Conservation (phyloP, 1,284 basidiomycete species). For the Microbotryomycetes sp. region DNA sequence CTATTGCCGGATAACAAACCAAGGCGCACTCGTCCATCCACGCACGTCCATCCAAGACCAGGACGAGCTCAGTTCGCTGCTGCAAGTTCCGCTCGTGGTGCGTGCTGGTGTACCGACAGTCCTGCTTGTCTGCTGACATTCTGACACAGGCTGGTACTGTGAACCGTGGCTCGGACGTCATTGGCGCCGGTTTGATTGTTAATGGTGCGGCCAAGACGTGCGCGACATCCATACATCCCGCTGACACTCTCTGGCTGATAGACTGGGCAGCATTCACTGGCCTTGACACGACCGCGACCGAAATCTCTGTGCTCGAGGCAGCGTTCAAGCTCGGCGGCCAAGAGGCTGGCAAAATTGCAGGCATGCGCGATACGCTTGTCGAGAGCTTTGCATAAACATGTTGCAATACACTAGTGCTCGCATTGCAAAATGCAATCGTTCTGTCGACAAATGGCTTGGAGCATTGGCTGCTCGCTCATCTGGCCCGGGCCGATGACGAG, state of each 20-base stretch:
- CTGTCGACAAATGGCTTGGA: neutral
- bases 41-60: slow-evolving; percentile 95
- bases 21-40: slow-evolving; percentile 95
- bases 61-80: slow-evolving; percentile 88
- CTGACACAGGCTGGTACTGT: slow-evolving; percentile 81
- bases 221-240: no score
- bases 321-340: slow-evolving; percentile 58
- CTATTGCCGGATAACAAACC: slow-evolving; percentile 90
- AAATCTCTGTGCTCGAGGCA: slow-evolving; percentile 96
- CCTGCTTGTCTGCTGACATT: neutral
- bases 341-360: slow-evolving; percentile 29
- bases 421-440: no score
- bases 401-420: neutral
- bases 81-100: slow-evolving; percentile 92
- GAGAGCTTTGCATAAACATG: slow-evolving; percentile 30
- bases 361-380: slow-evolving; percentile 36
- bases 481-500: neutral
- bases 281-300: slow-evolving; percentile 93
- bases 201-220: slow-evolving; percentile 50
- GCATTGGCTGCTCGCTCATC: neutral
- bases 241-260: neutral
- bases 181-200: slow-evolving; percentile 94
- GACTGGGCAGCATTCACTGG: slow-evolving; percentile 99
- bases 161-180: slow-evolving; percentile 94
- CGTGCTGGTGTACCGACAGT: slow-evolving; percentile 39